Evolutionary conservation across 164 flowering plant genomes (phyloP).

Genomic region (Tetracentron sinense): DNA sequence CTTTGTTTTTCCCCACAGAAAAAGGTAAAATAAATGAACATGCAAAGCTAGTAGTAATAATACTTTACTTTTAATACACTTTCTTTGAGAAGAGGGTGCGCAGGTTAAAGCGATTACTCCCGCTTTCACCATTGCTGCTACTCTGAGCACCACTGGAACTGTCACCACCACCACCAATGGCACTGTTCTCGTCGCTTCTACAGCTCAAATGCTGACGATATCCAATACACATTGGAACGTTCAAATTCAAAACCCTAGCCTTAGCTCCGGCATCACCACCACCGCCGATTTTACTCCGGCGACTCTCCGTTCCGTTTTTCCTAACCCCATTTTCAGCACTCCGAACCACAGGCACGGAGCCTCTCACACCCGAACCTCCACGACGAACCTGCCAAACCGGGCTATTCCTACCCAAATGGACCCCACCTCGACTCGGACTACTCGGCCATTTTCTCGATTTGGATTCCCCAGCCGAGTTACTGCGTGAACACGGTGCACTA

Average conservation of each 20-base stretch:
- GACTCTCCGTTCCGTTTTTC: slow-evolving; percentile 25
- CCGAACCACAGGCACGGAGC: slow-evolving; percentile 21
- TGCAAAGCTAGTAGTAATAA: too few relatives aligned
- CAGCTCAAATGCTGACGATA: slow-evolving; percentile 55
- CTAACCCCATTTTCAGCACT: slow-evolving; percentile 23
- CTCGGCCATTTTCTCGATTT: slow-evolving; percentile 71
- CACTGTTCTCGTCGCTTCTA: slow-evolving; percentile 39
- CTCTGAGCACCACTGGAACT: slow-evolving; percentile 9
- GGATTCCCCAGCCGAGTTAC: slow-evolving; percentile 87
- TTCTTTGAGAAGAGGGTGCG: slow-evolving; percentile 70
- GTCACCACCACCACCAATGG: slow-evolving; percentile 15
- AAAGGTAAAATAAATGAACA: too few relatives aligned
- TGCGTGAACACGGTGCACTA: slow-evolving; percentile 95
- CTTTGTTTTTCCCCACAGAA: too few relatives aligned
- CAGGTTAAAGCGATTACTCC: slow-evolving; percentile 46
- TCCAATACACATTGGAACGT: slow-evolving; percentile 70
- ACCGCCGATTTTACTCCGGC: slow-evolving; percentile 24
- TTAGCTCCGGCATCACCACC: slow-evolving; percentile 12
- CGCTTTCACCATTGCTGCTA: slow-evolving; percentile 14
- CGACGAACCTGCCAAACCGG: slow-evolving; percentile 90
- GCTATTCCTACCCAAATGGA: slow-evolving; percentile 82
- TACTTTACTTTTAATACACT: slow-evolving; percentile 53
- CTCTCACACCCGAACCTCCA: slow-evolving; percentile 19
- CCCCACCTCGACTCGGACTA: slow-evolving; percentile 73
- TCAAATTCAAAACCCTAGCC: slow-evolving; percentile 51